Conservation (phyloP, 768 basidiomycete genomes). For the Boletus rubropictus region DNA sequence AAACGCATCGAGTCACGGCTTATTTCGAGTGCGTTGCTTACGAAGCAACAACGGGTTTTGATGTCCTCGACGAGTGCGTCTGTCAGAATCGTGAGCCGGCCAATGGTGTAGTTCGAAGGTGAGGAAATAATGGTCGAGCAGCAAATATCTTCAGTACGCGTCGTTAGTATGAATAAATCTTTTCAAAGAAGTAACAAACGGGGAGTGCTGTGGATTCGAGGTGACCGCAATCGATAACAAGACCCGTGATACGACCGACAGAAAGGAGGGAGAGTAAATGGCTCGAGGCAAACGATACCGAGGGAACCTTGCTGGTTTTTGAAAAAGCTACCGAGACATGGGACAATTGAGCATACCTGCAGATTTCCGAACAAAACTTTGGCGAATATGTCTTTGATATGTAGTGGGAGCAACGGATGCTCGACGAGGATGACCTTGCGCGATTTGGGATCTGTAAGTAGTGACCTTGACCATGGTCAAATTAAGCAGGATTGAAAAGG, state of each 20-base stretch:
- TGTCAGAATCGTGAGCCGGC: conserved; percentile 80
- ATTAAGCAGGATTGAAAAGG: conserved; percentile 4
- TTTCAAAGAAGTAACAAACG: conserved; percentile 40
- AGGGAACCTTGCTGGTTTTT: conserved; percentile 63
- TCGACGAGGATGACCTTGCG: conserved; percentile 93
- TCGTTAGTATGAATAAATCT: background rate
- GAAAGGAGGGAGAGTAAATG: conserved; percentile 82
- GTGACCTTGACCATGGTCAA: conserved; percentile 49
- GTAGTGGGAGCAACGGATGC: conserved; percentile 77
- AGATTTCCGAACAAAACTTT: conserved; percentile 84
- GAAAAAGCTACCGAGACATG: background rate
- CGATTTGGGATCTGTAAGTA: conserved; percentile 91
- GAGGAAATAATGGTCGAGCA: conserved; percentile 79
- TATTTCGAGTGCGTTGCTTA: conserved; percentile 54
- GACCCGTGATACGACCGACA: conserved; percentile 83
- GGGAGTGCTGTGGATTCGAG: conserved; percentile 86
- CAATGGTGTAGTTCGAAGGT: conserved; percentile 77
- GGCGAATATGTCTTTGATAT: conserved; percentile 85
- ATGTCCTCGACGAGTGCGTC: conserved; percentile 83
- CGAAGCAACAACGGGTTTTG: conserved; percentile 86
- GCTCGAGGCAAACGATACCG: conserved; percentile 87
- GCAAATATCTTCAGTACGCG: conserved; percentile 71
- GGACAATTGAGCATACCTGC: conserved; percentile 45
- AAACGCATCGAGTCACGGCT: conserved; percentile 30
- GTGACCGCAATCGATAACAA: conserved; percentile 91